Conservation (phyloP, 2,329 filamentous ascomycete species). For the Fusarium duplospermum region DNA sequence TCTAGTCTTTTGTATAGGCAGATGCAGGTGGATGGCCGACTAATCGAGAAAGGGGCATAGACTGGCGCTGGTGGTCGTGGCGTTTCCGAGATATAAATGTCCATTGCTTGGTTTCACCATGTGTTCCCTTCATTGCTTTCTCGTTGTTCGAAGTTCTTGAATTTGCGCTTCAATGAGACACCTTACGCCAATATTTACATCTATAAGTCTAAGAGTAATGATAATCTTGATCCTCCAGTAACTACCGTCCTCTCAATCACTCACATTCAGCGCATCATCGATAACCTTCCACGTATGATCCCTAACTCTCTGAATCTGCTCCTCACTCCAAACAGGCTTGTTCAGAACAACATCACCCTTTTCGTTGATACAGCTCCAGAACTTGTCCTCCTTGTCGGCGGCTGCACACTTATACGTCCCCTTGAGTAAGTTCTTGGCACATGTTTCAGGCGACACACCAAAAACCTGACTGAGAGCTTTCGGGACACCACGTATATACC, state of each 20-base stretch:
- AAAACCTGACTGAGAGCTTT: slow-evolving; percentile 33
- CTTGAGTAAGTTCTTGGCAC: slow-evolving; percentile 43
- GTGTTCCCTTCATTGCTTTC: neutral
- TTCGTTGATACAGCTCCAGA: slow-evolving; percentile 45
- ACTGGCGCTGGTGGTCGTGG: neutral
- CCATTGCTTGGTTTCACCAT: neutral
- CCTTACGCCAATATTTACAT: neutral
- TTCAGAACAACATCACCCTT: slow-evolving; percentile 43
- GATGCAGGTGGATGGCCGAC: neutral
- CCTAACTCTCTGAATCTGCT: slow-evolving; percentile 42
- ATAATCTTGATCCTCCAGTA: neutral
- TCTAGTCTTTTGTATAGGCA: neutral
- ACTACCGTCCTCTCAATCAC: neutral
- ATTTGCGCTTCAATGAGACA: rapidly evolving
- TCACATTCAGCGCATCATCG: slow-evolving; percentile 31
- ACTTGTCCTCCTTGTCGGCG: slow-evolving; percentile 31
- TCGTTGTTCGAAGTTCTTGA: neutral
- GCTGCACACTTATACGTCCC: slow-evolving; percentile 31
- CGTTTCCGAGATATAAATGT: neutral
- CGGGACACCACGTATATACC: slow-evolving; percentile 38
- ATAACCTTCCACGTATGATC: slow-evolving; percentile 48
- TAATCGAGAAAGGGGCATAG: neutral
- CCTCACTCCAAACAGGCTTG: slow-evolving; percentile 44
- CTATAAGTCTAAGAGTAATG: neutral
- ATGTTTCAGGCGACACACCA: slow-evolving; percentile 41